Conservation (phyloP, 169 alveolate genomes). For the Eimeria brunetti region DNA sequence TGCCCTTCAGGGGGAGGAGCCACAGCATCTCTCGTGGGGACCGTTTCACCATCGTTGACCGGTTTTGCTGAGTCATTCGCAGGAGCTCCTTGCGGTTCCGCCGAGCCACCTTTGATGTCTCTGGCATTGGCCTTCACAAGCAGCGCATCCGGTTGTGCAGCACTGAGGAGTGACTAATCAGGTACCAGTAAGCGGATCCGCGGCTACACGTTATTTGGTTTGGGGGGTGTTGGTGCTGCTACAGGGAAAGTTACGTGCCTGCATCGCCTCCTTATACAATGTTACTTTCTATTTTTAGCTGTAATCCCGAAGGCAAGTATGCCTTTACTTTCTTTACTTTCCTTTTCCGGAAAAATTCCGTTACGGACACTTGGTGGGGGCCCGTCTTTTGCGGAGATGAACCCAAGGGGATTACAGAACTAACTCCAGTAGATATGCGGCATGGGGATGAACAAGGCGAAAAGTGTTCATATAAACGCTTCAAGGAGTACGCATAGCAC, state of each 20-base stretch:
- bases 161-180: background rate
- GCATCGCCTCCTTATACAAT: constrained; percentile 16
- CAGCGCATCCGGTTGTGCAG: background rate
- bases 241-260: constrained; percentile 13
- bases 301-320: background rate
- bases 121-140: constrained; percentile 24
- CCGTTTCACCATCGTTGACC: background rate
- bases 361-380: background rate
- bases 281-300: background rate
- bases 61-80: background rate
- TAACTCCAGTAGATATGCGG: background rate
- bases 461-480: background rate
- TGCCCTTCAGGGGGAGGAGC: background rate
- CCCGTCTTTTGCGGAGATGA: background rate
- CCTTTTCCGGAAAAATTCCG: background rate
- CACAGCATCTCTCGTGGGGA: background rate
- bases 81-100: background rate
- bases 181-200: background rate
- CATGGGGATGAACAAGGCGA: background rate
- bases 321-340: too few relatives aligned
- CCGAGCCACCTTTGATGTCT: background rate
- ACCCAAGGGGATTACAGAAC: background rate
- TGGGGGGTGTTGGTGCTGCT: background rate
- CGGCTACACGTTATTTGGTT: background rate
- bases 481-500: background rate